Percentiles rank a stretch among this genome's conserved stretches.
Conservation (phyloP, 1,139 yeast species). For the Kluyveromyces marxianus region DNA sequence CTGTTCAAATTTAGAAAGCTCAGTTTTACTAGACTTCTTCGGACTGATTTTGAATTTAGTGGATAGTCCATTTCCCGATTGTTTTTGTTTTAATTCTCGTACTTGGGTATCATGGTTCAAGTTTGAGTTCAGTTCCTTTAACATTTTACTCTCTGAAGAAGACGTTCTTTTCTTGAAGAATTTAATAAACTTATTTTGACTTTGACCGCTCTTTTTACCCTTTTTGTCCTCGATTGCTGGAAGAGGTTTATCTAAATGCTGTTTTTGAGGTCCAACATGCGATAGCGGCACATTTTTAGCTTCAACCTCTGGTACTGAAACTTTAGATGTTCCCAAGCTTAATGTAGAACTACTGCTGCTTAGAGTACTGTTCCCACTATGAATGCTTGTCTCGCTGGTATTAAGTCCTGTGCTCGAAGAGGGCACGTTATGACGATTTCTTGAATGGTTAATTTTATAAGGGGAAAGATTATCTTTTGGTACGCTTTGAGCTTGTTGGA, state of each 20-base stretch:
- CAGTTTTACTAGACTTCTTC: constrained; percentile 4
- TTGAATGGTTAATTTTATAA: constrained; percentile 16
- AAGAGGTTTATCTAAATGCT: neutral
- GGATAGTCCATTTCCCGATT: constrained; percentile 4
- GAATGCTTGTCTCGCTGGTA: neutral
- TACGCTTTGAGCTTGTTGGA: constrained; percentile 1
- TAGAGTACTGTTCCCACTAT: neutral
- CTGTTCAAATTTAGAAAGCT: constrained; percentile 3
- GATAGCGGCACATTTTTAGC: neutral
- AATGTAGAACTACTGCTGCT: neutral
- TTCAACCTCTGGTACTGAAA: neutral
- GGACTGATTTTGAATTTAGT: constrained; percentile 1
- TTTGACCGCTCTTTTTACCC: constrained; percentile 10
- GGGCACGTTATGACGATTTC: constrained; percentile 21
- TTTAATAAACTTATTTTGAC: constrained; percentile 24
- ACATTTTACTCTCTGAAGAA: neutral
- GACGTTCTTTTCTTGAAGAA: constrained; percentile 15
- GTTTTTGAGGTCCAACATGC: neutral
- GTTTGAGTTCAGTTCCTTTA: constrained; percentile 3
- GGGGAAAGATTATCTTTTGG: constrained; percentile 3
- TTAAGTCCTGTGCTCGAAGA: constrained; percentile 6
- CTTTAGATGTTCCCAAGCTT: neutral
- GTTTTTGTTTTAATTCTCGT: constrained; percentile 6
- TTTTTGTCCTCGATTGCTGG: constrained; percentile 1
- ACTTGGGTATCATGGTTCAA: neutral